Base-by-base conservation (phyloP, 2,329 filamentous ascomycete genomes). In the Cephalotrichum gorgonifer region DNA sequence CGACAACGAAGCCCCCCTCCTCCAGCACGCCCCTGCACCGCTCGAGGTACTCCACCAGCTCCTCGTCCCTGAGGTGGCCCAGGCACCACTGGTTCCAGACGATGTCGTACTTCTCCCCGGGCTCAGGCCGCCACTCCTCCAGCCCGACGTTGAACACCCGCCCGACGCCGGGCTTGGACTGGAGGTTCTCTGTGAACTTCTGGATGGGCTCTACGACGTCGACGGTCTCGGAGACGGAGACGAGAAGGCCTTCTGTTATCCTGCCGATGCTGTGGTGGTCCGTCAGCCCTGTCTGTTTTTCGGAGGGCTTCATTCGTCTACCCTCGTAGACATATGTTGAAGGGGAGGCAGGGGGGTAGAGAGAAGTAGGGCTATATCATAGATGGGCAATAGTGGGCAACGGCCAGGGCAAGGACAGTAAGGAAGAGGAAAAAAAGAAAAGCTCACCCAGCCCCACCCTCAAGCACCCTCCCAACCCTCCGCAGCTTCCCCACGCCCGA, bases 51-150 rank as follows among this genome's bases (percentile, higher is more conserved):
- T 68, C 68, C 1, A 85, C 70, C 4, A 96, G 62, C 62, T 94
- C 81, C 7, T 65, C 66, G 60, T 95, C 88, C 0, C 78, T 88
- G 49, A 95, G 69, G 63, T 96, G 85, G 23, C 87, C 85, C 7
- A 91, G 65, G 64, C 89, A 96, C 89, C 90, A 95, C 64, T 96
- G 90, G 47, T 79, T 84, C 87, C 88, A 95, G 52, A 96, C 81
- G 43, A 95, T 64, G 61, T 90, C 85, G 64, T 96, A 96, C 44
- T 66, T 62, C 8, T 64, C 57, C 9, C 60, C 69, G 2, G 65
- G 57, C 0, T 58, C 66, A 1, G 74, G 70, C 11, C 56, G 51
- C 87, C 87, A 94, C 26, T 76, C 73, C 63, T 95, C 84, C 1
- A 95, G 68, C 0, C 88, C 87, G 2, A 83, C 66, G 55, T 85